Evolutionary conservation across 2,329 filamentous ascomycete species (phyloP).

Genomic region (Calonectria leucothoes): DNA sequence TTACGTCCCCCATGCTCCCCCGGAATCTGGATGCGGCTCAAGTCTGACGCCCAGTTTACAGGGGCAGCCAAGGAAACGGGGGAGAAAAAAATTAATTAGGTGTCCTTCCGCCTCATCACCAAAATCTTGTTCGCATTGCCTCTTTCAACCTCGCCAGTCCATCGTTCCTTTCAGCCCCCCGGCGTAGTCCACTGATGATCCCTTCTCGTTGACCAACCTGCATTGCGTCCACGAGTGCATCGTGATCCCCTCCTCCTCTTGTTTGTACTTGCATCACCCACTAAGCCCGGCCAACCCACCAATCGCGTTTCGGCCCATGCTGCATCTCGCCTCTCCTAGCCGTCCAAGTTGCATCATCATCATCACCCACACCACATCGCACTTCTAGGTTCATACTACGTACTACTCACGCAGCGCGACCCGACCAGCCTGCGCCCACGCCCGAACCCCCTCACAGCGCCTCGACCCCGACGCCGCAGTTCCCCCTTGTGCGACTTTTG

Average conservation of each 20-base stretch:
- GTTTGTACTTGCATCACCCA: slow-evolving; percentile 9
- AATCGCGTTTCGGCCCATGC: slow-evolving; percentile 17
- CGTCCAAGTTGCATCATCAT: slow-evolving; percentile 22
- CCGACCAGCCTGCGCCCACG: slow-evolving; percentile 29
- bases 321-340: slow-evolving; percentile 19
- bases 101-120: slow-evolving; percentile 3
- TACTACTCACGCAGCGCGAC: slow-evolving; percentile 23
- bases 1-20: background rate
- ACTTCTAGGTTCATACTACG: slow-evolving; percentile 11
- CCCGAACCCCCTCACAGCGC: slow-evolving; percentile 41
- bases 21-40: slow-evolving; percentile 7
- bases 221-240: background rate
- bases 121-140: slow-evolving; percentile 1
- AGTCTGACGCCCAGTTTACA: background rate
- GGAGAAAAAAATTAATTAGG: slow-evolving; percentile 3
- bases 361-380: slow-evolving; percentile 11
- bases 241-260: slow-evolving; percentile 9
- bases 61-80: background rate
- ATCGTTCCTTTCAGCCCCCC: background rate
- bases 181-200: background rate
- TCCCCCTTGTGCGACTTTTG: background rate
- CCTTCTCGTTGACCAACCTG: background rate
- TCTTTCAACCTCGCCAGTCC: slow-evolving; percentile 1
- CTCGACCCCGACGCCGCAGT: slow-evolving; percentile 10
- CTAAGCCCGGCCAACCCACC: slow-evolving; percentile 11